Conservation (phyloP, 1,139 yeast genomes). For the Candida gigantensis region DNA sequence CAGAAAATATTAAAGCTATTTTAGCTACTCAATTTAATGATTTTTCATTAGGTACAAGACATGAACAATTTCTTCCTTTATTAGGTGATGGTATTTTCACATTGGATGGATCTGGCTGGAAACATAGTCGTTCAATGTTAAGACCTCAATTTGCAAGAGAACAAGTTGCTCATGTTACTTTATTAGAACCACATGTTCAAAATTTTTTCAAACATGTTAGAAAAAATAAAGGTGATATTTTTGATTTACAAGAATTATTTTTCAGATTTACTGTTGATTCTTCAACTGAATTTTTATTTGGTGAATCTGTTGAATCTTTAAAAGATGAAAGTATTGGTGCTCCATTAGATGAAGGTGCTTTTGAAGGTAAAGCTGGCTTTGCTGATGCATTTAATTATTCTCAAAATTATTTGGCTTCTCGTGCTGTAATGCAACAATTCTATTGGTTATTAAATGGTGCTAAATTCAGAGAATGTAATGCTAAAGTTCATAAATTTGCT, state of each 20-base stretch:
- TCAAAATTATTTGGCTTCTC: constrained; percentile 37
- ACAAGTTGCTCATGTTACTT: constrained; percentile 51
- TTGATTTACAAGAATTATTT: constrained; percentile 52
- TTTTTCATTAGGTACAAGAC: constrained; percentile 52
- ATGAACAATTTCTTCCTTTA: constrained; percentile 41
- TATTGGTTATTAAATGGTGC: constrained; percentile 34
- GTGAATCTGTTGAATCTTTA: constrained; percentile 50
- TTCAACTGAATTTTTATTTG: constrained; percentile 61
- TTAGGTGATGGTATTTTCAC: constrained; percentile 63
- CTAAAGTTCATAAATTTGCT: constrained; percentile 37
- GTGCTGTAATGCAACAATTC: constrained; percentile 37
- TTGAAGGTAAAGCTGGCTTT: constrained; percentile 39
- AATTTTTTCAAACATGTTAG: constrained; percentile 35
- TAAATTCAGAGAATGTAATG: constrained; percentile 32
- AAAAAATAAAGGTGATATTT: constrained; percentile 27
- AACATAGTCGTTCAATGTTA: constrained; percentile 57
- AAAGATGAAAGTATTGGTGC: constrained; percentile 27
- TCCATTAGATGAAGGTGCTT: constrained; percentile 14
- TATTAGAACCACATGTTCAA: constrained; percentile 50
- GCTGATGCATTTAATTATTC: constrained; percentile 45
- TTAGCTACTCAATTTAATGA: constrained; percentile 51
- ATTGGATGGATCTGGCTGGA: constrained; percentile 57
- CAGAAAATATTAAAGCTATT: constrained; percentile 43
- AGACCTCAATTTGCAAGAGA: constrained; percentile 61
- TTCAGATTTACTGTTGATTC: constrained; percentile 56